Evolutionary conservation across 2,329 filamentous ascomycete genomes (phyloP), one percentile per base, ranked within the genome.

Genomic region (Diaporthe citrichinensis): DNA sequence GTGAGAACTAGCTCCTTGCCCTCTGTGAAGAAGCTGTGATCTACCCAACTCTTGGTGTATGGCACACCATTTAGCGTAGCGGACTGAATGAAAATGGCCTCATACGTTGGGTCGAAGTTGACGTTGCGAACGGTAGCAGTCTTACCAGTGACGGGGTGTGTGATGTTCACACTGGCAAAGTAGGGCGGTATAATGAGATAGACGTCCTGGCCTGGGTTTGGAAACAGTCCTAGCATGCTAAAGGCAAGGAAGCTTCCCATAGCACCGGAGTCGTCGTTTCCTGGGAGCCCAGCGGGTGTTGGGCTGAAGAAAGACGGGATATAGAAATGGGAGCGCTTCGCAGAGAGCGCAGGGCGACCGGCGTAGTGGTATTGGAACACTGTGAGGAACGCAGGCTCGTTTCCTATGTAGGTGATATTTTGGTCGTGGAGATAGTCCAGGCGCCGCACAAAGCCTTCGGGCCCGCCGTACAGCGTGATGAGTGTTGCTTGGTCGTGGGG

Each of bases 101-200:
- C 80, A 77, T 93, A 92, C 0, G 69, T 80, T 0, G 90, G 81
- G 72, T 94, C 92, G 76, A 93, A 94, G 77, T 92, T 91, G 57
- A 90, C 77, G 75, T 89, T 92, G 17, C 87, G 85, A 10, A 94
- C 86, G 1, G 86, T 90, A 0, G 92, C 91, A 4, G 87, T 89
- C 72, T 90, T 91, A 3, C 90, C 89, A 0, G 91, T 94, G 20
- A 89, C 80, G 0, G 86, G 86, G 74, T 90, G 90, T 15, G 84
- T 90, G 65, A 94, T 86, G 65, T 87, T 90, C 1, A 94, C 86
- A 65, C 87, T 85, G 76, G 89, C 85, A 78, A 94, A 94, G 79
- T 90, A 94, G 0, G 93, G 93, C 0, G 93, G 90, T 0, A 85
- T 93, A 77, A 94, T 92, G n/a, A 94, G 88, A 78, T 94, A 94